A percentile compares a stretch with the other conserved stretches of the same genome.
Evolutionary conservation across 2,329 filamentous ascomycete species (phyloP).

Genomic region (Torrubiellomyces zombiae): DNA sequence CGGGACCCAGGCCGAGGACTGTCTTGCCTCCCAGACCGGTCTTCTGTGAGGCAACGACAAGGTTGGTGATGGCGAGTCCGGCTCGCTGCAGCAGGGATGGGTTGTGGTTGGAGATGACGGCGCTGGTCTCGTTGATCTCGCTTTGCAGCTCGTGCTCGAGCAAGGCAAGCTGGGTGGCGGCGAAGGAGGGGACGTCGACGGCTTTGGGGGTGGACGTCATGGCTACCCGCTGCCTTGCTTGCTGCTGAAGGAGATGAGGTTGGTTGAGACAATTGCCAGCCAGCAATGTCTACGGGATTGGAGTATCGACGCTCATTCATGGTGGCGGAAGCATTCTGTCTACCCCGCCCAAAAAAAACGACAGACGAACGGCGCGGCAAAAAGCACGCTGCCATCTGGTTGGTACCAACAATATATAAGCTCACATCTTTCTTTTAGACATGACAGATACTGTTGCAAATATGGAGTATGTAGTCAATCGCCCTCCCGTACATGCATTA

Average conservation of each 20-base stretch:
- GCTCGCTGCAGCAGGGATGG: constrained; percentile 56
- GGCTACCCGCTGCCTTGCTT: not conserved
- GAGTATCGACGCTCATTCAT: no score
- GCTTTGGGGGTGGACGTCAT: constrained; percentile 26
- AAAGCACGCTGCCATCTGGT: no score
- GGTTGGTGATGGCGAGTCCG: constrained; percentile 64
- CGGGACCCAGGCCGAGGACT: constrained; percentile 62
- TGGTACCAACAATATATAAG: no score
- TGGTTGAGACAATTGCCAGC: not conserved
- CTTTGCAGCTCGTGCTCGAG: constrained; percentile 55
- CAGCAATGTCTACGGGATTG: no score
- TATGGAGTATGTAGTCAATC: no score
- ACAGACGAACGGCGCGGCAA: no score
- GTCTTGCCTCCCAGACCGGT: constrained; percentile 88
- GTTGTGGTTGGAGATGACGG: constrained; percentile 49
- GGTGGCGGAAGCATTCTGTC: no score
- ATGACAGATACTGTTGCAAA: no score
- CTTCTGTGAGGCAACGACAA: constrained; percentile 56
- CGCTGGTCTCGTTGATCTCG: constrained; percentile 53
- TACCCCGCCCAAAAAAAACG: no score
- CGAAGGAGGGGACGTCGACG: constrained; percentile 53
- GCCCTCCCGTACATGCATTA: no score
- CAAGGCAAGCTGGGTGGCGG: constrained; percentile 51
- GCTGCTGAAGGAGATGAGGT: constrained; percentile 1
- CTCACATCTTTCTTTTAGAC: no score